A percentile compares a stretch with the other conserved stretches of the same genome.
Evolutionary conservation across 352 stramenopile species (phyloP).

Genomic region (Phytophthora ohioensis): DNA sequence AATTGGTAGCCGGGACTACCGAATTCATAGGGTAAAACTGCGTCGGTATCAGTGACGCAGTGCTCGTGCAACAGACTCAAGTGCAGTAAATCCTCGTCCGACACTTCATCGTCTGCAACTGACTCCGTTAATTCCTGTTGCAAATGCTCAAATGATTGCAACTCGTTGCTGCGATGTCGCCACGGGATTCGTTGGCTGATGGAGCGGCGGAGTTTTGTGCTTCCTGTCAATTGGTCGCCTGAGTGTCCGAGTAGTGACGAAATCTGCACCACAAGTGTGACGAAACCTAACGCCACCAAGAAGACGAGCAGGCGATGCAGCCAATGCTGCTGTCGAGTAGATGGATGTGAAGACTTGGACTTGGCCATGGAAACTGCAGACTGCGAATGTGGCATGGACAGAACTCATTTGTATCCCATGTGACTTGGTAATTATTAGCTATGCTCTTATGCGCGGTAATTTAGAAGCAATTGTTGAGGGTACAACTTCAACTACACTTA

Average conservation of each 20-base stretch:
- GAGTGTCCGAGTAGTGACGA: conserved; percentile 30
- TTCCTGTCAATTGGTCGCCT: conserved; percentile 19
- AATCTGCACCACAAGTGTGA: conserved; percentile 30
- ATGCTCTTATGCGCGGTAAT: too few relatives aligned
- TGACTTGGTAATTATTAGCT: background rate
- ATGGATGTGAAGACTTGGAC: conserved; percentile 1
- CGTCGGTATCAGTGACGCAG: conserved; percentile 44
- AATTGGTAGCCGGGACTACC: conserved; percentile 25
- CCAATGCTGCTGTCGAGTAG: conserved; percentile 11
- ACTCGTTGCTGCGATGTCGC: conserved; percentile 13
- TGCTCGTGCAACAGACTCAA: conserved; percentile 44
- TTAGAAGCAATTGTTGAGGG: too few relatives aligned
- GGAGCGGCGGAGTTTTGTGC: conserved; percentile 12
- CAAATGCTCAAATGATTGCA: conserved; percentile 1
- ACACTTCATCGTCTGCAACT: conserved; percentile 15
- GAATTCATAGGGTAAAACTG: conserved; percentile 45
- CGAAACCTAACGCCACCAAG: conserved; percentile 22
- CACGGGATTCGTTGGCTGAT: conserved; percentile 25
- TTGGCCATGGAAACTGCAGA: conserved; percentile 1
- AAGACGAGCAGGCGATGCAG: conserved; percentile 27
- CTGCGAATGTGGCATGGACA: conserved; percentile 5
- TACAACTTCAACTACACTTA: too few relatives aligned
- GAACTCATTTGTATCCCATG: conserved; percentile 4
- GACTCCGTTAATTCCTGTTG: background rate
- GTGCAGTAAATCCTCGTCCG: conserved; percentile 44